phyloP scores from a whole-genome alignment of 306 rosid species.

The Styphnolobium japonicum region DNA sequence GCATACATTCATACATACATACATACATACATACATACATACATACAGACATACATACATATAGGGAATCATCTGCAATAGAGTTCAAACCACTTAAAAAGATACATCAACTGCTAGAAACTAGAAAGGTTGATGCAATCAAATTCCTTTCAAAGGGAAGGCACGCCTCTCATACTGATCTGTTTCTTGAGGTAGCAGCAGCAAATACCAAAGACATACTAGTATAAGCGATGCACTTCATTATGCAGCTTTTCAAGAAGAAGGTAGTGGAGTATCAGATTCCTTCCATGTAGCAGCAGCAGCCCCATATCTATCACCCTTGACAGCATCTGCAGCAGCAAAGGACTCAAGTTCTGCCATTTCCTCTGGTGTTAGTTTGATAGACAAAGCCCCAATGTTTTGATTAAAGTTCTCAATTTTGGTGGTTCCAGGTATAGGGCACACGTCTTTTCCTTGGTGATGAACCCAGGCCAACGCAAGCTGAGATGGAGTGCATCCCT shows the following conservation, averaged over 20 bases:
- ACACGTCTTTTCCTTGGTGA: conserved; percentile 47
- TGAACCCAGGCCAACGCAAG: conserved; percentile 54
- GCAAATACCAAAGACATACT: background rate
- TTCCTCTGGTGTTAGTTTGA: conserved; percentile 50
- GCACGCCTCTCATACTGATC: background rate
- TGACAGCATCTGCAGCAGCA: conserved; percentile 40
- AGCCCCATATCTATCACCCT: conserved; percentile 39
- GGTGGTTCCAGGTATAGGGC: conserved; percentile 68
- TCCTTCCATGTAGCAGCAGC: conserved; percentile 30
- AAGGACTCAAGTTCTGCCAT: conserved; percentile 53
- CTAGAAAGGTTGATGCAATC: background rate
- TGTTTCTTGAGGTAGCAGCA: background rate
- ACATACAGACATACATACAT: background rate
- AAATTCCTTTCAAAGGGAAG: background rate
- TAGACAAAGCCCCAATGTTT: conserved; percentile 46
- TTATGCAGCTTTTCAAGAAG: conserved; percentile 44
- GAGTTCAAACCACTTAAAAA: background rate
- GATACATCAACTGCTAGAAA: background rate
- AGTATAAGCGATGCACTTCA: background rate
- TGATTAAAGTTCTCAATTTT: conserved; percentile 46
- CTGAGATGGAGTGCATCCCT: conserved; percentile 48
- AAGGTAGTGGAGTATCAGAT: conserved; percentile 55
- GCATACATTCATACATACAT: background rate
- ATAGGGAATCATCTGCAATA: background rate
- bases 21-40: background rate